Conservation (phyloP, 805 yeast species). For the Candida germanica region DNA sequence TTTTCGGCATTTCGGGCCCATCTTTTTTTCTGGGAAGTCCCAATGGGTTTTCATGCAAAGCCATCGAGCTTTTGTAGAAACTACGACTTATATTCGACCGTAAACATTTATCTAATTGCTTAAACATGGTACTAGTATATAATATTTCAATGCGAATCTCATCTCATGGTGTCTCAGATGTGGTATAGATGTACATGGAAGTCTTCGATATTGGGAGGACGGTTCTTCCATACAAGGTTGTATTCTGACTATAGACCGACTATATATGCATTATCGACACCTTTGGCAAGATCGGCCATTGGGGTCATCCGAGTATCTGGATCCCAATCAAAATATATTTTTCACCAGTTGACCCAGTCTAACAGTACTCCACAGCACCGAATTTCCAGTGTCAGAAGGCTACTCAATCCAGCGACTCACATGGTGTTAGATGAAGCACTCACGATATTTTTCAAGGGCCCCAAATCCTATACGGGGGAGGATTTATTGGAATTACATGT, state of each 20-base stretch:
- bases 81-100: too few species aligned
- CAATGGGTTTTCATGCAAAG: conserved; percentile 40
- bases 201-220: too few species aligned
- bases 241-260: conserved; percentile 56
- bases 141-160: too few species aligned
- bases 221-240: too few species aligned
- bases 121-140: too few species aligned
- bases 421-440: conserved; percentile 74
- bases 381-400: conserved; percentile 53
- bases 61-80: background rate
- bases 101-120: too few species aligned
- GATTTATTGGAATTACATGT: conserved; percentile 84
- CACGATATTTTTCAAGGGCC: conserved; percentile 63
- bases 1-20: conserved; percentile 33
- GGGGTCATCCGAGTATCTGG: conserved; percentile 87
- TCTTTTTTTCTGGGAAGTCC: conserved; percentile 31
- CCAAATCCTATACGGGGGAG: conserved; percentile 89
- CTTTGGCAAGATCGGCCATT: conserved; percentile 77
- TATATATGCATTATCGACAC: conserved; percentile 86
- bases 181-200: too few species aligned
- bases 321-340: conserved; percentile 48
- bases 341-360: conserved; percentile 43
- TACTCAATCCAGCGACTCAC: conserved; percentile 43
- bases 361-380: conserved; percentile 45
- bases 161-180: too few species aligned